A percentile compares a stretch with the other conserved stretches of the same genome.
Evolutionary conservation across 2,329 filamentous ascomycete species (phyloP).

Genomic region (Drechslera avenae): DNA sequence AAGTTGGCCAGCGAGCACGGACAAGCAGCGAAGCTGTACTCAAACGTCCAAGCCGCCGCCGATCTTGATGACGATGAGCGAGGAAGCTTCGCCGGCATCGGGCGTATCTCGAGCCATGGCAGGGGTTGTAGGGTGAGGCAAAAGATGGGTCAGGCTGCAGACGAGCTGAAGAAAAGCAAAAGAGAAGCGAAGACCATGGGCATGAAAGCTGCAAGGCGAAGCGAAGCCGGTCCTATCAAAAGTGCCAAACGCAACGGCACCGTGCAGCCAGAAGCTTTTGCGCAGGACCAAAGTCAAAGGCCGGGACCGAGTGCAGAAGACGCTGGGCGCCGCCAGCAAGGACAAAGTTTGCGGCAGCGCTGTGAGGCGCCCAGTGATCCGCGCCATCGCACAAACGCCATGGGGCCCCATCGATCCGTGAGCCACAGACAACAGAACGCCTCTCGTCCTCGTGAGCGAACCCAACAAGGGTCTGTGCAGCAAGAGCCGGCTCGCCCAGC

Average conservation of each 20-base stretch:
- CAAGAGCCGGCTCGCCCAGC: background rate
- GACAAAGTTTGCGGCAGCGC: too few relatives aligned
- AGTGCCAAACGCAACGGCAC: background rate
- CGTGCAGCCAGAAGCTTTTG: background rate
- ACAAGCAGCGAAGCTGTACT: background rate
- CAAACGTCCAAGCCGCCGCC: background rate
- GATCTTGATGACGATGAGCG: conserved; percentile 1
- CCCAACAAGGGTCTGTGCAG: background rate
- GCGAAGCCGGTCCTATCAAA: background rate
- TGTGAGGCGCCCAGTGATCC: too few relatives aligned
- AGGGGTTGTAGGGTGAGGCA: background rate
- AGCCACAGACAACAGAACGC: too few relatives aligned
- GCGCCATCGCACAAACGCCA: too few relatives aligned
- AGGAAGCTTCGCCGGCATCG: background rate
- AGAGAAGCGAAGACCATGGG: background rate
- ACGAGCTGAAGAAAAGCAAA: background rate
- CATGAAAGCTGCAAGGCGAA: background rate
- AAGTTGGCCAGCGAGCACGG: background rate
- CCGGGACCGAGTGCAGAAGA: too few relatives aligned
- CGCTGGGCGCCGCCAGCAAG: too few relatives aligned
- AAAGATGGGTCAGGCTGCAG: background rate
- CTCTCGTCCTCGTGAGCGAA: too few relatives aligned
- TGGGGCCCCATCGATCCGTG: too few relatives aligned
- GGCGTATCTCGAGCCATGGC: background rate
- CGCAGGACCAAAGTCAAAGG: too few relatives aligned